A percentile compares a stretch with the other conserved stretches of the same genome.
Evolutionary conservation across 805 yeast genomes (phyloP).

Genomic region (Teunomyces stri): DNA sequence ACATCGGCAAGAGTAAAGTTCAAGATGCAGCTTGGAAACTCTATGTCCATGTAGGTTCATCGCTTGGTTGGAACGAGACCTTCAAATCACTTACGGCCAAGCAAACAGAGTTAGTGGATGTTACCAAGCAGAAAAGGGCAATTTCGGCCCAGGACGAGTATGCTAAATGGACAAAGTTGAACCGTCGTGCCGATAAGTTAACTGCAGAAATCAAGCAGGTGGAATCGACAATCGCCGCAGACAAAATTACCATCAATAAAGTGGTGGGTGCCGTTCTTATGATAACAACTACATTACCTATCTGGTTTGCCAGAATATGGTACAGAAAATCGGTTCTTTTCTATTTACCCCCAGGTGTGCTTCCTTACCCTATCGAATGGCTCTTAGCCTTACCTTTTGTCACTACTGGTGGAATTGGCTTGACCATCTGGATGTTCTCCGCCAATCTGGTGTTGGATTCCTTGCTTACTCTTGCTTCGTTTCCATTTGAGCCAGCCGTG

Average conservation of each 20-base stretch:
- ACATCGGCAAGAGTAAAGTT: slow-evolving; percentile 34
- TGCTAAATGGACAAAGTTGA: slow-evolving; percentile 93
- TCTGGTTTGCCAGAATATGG: slow-evolving; percentile 48
- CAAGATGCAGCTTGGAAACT: slow-evolving; percentile 38
- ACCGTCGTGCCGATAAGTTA: slow-evolving; percentile 63
- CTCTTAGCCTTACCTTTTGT: slow-evolving; percentile 62
- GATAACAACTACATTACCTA: slow-evolving; percentile 44
- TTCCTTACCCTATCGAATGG: slow-evolving; percentile 58
- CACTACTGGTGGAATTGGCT: slow-evolving; percentile 60
- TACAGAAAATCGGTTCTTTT: slow-evolving; percentile 55
- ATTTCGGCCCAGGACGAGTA: slow-evolving; percentile 91
- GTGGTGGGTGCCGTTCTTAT: slow-evolving; percentile 33
- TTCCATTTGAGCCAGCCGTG: slow-evolving; percentile 12
- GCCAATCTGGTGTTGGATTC: slow-evolving; percentile 28
- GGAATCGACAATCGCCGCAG: slow-evolving; percentile 35
- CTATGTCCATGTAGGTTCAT: slow-evolving; percentile 32
- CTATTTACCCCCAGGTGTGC: slow-evolving; percentile 54
- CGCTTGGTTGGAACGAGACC: slow-evolving; percentile 27
- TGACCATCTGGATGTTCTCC: slow-evolving; percentile 54
- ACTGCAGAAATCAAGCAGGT: slow-evolving; percentile 48
- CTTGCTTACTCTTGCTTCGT: slow-evolving; percentile 12
- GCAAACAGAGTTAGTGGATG: slow-evolving; percentile 43
- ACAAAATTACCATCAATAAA: slow-evolving; percentile 33
- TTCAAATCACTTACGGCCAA: slow-evolving; percentile 22
- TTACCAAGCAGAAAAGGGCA: slow-evolving; percentile 52